These are phyloP conservation scores for Juglanconis sp. DNA, from an alignment of 2,329 filamentous ascomycete species.

Conservation along the genomic window DNA sequence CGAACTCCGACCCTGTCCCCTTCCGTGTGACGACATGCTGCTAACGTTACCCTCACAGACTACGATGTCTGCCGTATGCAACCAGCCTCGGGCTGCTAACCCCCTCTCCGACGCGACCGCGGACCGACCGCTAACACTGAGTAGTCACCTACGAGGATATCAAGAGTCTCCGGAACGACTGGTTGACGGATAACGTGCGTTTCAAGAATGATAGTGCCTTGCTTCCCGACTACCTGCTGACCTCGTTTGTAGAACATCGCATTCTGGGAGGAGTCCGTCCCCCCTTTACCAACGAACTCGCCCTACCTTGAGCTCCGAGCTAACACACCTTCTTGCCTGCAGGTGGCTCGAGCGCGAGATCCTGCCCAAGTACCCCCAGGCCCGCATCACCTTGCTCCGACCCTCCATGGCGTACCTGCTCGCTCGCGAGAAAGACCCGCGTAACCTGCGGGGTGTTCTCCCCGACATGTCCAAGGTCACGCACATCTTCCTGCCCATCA, in stretches of 20 bases:
- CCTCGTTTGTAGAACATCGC: constrained; percentile 68
- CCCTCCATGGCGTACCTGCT: constrained; percentile 92
- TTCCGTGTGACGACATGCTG: neutral
- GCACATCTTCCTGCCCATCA: constrained; percentile 94
- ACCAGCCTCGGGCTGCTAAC: neutral
- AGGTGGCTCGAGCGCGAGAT: constrained; percentile 87
- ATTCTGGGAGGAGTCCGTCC: constrained; percentile 89
- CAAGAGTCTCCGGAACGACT: constrained; percentile 83
- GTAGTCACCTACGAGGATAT: constrained; percentile 86
- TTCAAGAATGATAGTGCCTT: constrained; percentile 7
- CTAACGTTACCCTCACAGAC: constrained; percentile 20
- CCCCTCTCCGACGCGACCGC: neutral
- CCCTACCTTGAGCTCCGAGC: constrained; percentile 12
- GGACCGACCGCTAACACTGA: constrained; percentile 6
- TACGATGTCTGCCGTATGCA: constrained; percentile 22
- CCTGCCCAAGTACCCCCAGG: constrained; percentile 73
- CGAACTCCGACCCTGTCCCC: neutral
- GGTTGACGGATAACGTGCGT: constrained; percentile 91
- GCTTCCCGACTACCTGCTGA: constrained; percentile 19
- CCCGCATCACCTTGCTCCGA: constrained; percentile 84
- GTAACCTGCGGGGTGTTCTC: constrained; percentile 62
- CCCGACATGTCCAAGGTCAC: constrained; percentile 78
- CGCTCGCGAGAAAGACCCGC: constrained; percentile 65
- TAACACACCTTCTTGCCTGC: neutral
- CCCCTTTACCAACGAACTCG: neutral